Base-by-base conservation (phyloP, 257 asterid species). In the Paulownia fortunei region DNA sequence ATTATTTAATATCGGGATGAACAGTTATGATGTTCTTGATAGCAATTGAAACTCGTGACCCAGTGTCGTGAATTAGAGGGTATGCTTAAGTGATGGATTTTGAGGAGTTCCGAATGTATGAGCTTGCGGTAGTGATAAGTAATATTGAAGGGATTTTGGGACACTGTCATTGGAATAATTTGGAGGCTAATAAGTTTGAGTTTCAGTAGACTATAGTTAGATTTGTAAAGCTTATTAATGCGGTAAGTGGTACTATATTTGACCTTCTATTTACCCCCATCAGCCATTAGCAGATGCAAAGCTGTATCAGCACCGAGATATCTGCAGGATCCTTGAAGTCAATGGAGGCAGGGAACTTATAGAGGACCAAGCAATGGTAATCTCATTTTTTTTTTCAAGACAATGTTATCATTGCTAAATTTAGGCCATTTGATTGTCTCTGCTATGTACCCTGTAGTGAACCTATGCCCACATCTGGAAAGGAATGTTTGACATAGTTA, bases 251-350 rank as follows among this genome's bases (percentile, higher is more conserved):
- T 30, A 42, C 44, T 46, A 5, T 30, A 27, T 81, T 27, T 27
- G 39, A 24, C 39, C 60, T 27, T 83, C 52, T 70, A 6, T 34
- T 58, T 74, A 42, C 67, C 32, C 16, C 1, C 26, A 64, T 52
- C 69, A 83, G 93, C 93, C 93, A 46, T 85, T 87, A 58, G 82
- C 91, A 74, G 91, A 89, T 41, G 93, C 93, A 13, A 89, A 75
- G 82, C 69, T 82, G 63, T 89, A 89, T 26, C 81, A 82, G 75
- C 93, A 89, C 82, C 84, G 85, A 42, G 93, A 89, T 71, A 89
- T 89, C 71, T 87, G 93, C 87, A 82, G 89, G 88, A 85, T 89
- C 62, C 90, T 89, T 51, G 93, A 85, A 79, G 87, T 84, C 47
- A 82, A 86, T 79, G 93, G 93, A 60, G 90, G 91, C 74, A 76